phyloP scores from a whole-genome alignment of 1,284 basidiomycete genomes.

The Wallemia ichthyophaga region DNA sequence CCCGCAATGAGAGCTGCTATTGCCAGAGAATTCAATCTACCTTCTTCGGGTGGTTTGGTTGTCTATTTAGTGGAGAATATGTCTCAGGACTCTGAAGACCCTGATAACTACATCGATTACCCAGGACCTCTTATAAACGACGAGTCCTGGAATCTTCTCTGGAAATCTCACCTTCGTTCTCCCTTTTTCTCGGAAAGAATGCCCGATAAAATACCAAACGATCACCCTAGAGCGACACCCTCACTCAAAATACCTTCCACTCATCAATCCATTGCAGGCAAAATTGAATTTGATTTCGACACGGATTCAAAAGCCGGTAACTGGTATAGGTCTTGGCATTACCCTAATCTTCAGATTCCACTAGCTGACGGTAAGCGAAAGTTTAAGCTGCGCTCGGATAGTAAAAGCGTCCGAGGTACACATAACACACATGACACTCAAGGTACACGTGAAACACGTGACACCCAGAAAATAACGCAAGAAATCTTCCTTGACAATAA shows the following conservation, averaged over 20 bases:
- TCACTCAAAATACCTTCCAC: background rate
- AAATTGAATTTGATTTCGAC: background rate
- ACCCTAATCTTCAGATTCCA: background rate
- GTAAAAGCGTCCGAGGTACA: too few relatives aligned
- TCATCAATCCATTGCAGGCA: background rate
- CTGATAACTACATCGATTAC: background rate
- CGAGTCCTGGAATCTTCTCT: background rate
- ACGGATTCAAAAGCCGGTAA: background rate
- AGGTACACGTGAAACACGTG: too few relatives aligned
- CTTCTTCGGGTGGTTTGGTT: background rate
- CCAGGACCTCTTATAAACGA: background rate
- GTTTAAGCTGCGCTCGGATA: too few relatives aligned
- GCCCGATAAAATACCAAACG: background rate
- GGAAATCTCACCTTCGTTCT: background rate
- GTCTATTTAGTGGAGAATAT: background rate
- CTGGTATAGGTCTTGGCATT: background rate
- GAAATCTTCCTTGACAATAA: too few relatives aligned
- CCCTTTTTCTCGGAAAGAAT: background rate
- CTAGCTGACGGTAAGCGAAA: too few relatives aligned
- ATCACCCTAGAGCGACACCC: background rate
- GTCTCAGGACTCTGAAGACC: background rate
- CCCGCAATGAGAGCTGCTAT: background rate
- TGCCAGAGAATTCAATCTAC: background rate
- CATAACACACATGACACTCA: too few relatives aligned
- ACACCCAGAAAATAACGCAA: too few relatives aligned